Evolutionary conservation across 345 rosid genomes (phyloP), one percentile per base, ranked within the genome.

Genomic region (Euphorbia lathyris): DNA sequence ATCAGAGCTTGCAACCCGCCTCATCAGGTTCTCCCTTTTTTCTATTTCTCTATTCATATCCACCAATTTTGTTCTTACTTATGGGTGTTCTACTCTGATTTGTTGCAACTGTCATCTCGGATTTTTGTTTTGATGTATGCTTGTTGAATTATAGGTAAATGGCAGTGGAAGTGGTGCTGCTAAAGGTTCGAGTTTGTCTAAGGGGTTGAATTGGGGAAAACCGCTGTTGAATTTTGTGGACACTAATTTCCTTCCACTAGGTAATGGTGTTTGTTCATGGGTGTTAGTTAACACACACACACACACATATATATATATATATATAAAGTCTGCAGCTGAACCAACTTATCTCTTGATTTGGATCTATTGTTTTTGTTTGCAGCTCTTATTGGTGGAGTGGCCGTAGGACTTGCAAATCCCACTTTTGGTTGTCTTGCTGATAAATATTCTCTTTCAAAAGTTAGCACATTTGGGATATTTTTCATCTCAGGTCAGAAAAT

Each of bases 351-450:
- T 9, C 34, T 57, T 57, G 10, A 26, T 4, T 69, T 70, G 4
- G 53, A 30, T 62, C 30, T 43, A 29, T 50, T 73, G 61, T 34
- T 51, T 23, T 40, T 9, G 55, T 73, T 63, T 76, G 65, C 86
- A 93, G 98, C 92, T 80, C 96, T 93, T 77, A 72, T 89, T 16
- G 79, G 89, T 70, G 97, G 96, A 79, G 96, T 93, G 57, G 82
- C 79, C 5, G 58, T 86, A 48, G 98, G 98, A 14, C 87, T 91
- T 83, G 96, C 88, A 77, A 89, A 88, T 77, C 97, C 98, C 30
- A 72, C 72, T 73, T 91, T 84, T 68, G 98, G 98, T 40, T 89
- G 97, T 78, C 80, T 93, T 71, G 98, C 96, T 0, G 87, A 89
- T 79, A 88, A 76, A 81, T 89, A 75, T 74, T 81, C 79, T 77